Conservation (phyloP, 1,284 basidiomycete genomes). For the Marasmius fiardii region DNA sequence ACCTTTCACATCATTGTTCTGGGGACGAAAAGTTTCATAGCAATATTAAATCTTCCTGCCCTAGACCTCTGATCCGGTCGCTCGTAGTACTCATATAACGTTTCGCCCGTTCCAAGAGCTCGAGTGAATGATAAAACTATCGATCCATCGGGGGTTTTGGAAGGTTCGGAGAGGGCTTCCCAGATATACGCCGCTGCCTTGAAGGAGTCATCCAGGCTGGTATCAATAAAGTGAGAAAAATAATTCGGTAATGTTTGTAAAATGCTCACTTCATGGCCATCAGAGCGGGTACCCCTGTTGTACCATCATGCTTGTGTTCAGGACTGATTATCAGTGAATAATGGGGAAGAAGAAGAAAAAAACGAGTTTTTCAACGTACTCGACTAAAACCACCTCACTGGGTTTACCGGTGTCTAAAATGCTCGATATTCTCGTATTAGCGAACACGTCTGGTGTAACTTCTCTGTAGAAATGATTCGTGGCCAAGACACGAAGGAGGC, state of each 20-base stretch:
- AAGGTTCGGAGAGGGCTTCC: constrained; percentile 20
- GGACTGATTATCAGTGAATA: constrained; percentile 13
- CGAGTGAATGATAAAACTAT: constrained; percentile 13
- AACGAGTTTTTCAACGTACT: constrained; percentile 8
- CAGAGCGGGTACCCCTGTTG: constrained; percentile 18
- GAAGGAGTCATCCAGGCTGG: constrained; percentile 25
- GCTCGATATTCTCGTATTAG: constrained; percentile 25
- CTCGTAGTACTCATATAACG: constrained; percentile 11
- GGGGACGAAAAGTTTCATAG: constrained; percentile 8
- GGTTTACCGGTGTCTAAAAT: constrained; percentile 25
- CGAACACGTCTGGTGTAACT: constrained; percentile 25
- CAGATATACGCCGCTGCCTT: constrained; percentile 22
- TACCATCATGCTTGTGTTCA: constrained; percentile 17
- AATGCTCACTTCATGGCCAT: constrained; percentile 16
- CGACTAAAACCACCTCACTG: constrained; percentile 14
- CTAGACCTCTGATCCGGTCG: constrained; percentile 4
- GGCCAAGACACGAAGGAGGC: constrained; percentile 24
- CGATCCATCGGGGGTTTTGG: constrained; percentile 14
- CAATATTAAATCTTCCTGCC: constrained; percentile 8
- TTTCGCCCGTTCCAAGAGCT: constrained; percentile 13
- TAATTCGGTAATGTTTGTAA: background rate
- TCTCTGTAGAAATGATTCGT: constrained; percentile 28
- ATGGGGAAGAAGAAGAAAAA: background rate
- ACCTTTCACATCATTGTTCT: constrained; percentile 10
- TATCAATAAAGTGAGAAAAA: background rate